Evolutionary conservation across 2,329 filamentous ascomycete species (phyloP).

Genomic region (Ilyonectria destructans): DNA sequence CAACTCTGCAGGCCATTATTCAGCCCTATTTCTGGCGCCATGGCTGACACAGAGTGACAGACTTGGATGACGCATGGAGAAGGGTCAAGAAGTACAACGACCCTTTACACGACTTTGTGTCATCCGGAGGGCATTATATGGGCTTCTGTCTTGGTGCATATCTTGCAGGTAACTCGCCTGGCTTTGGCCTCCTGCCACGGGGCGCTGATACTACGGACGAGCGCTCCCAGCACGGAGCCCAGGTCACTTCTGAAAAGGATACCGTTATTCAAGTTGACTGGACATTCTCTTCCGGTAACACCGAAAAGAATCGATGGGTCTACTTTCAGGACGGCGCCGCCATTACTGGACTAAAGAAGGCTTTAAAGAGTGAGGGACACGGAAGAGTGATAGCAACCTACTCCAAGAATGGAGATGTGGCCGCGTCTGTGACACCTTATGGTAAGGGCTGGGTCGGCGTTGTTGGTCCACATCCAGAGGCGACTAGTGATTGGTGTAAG

Average conservation of each 20-base stretch:
- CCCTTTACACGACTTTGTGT: slow-evolving; percentile 40
- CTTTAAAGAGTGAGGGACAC: background rate
- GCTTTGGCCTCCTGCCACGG: slow-evolving; percentile 40
- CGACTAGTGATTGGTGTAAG: slow-evolving; percentile 47
- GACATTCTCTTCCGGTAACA: slow-evolving; percentile 41
- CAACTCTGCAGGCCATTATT: background rate
- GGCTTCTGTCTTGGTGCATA: slow-evolving; percentile 51
- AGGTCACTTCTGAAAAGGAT: slow-evolving; percentile 38
- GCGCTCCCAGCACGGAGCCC: slow-evolving; percentile 25
- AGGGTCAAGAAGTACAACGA: slow-evolving; percentile 31
- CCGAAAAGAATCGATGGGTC: slow-evolving; percentile 38
- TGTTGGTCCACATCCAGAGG: slow-evolving; percentile 48
- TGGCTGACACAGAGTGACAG: slow-evolving; percentile 11
- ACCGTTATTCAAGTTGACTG: slow-evolving; percentile 48
- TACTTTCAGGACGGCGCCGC: slow-evolving; percentile 49
- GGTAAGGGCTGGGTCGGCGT: slow-evolving; percentile 47
- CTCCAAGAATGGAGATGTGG: slow-evolving; percentile 43
- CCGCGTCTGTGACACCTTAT: slow-evolving; percentile 43
- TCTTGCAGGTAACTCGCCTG: slow-evolving; percentile 44
- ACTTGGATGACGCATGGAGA: slow-evolving; percentile 39
- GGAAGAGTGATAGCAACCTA: slow-evolving; percentile 41
- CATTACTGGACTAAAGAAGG: slow-evolving; percentile 37
- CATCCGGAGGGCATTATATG: slow-evolving; percentile 45
- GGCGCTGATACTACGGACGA: slow-evolving; percentile 33
- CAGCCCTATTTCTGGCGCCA: background rate